Percentiles rank a stretch among this genome's conserved stretches.
Conservation (phyloP, 305 asterid species). For the Rubia tinctorum region DNA sequence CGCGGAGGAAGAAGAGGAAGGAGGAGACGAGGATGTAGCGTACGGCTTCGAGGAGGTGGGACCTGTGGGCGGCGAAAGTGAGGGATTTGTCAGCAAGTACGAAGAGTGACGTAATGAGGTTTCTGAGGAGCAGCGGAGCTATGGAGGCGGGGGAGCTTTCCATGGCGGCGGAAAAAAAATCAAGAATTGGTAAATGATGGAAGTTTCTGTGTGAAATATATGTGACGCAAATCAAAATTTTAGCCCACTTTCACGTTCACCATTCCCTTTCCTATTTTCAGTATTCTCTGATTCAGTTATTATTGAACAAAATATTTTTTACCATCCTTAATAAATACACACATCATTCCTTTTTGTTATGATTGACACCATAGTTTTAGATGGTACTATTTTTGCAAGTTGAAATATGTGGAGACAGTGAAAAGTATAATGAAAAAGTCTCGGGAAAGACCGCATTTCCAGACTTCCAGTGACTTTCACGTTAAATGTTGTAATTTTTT, state of each 20-base stretch:
- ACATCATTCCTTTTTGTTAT: too few relatives aligned
- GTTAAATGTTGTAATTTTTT: too few relatives aligned
- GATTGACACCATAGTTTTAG: too few relatives aligned
- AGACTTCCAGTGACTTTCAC: too few relatives aligned
- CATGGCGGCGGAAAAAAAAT: conserved; percentile 17
- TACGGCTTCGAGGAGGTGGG: conserved; percentile 35
- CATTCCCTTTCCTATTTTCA: not conserved
- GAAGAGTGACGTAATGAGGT: conserved; percentile 39
- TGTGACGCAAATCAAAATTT: not conserved
- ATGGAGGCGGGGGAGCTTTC: conserved; percentile 43
- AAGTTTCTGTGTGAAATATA: not conserved
- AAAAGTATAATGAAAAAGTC: too few relatives aligned
- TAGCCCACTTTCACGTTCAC: not conserved
- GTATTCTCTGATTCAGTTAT: too few relatives aligned
- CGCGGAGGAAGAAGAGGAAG: conserved; percentile 53
- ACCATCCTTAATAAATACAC: too few relatives aligned
- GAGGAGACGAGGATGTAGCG: conserved; percentile 35
- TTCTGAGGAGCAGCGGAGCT: conserved; percentile 51
- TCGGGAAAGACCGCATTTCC: too few relatives aligned
- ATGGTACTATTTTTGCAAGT: too few relatives aligned
- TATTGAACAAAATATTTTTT: too few relatives aligned
- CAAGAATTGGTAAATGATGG: not conserved
- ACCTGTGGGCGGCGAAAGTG: conserved; percentile 28
- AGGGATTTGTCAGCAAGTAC: conserved; percentile 47
- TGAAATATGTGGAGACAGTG: too few relatives aligned